These are phyloP conservation scores for Graphium sp. DNA, from an alignment of 2,329 filamentous ascomycete genomes.

Conservation along the genomic window DNA sequence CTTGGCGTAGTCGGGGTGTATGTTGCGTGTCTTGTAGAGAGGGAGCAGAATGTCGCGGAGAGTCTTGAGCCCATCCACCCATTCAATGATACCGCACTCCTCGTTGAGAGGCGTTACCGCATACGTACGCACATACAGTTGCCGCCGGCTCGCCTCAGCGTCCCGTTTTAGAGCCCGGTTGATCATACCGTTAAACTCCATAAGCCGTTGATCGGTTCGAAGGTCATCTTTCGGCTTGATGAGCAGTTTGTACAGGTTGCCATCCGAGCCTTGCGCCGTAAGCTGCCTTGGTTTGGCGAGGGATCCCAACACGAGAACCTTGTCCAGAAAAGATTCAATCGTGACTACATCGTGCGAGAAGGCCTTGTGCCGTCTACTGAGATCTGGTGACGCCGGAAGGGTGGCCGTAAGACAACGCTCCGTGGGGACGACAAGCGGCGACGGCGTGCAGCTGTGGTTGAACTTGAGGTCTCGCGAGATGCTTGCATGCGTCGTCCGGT, in stretches of 20 bases:
- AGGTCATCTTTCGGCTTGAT: conserved; percentile 98
- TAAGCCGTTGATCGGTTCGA: conserved; percentile 89
- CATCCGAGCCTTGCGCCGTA: conserved; percentile 76
- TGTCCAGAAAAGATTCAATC: conserved; percentile 65
- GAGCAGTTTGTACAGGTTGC: conserved; percentile 72
- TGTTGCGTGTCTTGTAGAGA: conserved; percentile 59
- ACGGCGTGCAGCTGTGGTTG: conserved; percentile 69
- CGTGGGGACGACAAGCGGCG: conserved; percentile 73
- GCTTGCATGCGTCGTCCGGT: conserved; percentile 50
- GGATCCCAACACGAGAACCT: conserved; percentile 79
- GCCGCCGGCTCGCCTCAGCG: conserved; percentile 74
- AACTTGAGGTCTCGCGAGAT: conserved; percentile 66
- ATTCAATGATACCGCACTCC: conserved; percentile 95
- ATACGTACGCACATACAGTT: conserved; percentile 93
- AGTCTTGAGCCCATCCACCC: conserved; percentile 92
- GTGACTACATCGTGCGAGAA: conserved; percentile 79
- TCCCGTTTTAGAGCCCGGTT: conserved; percentile 87
- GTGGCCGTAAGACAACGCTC: conserved; percentile 72
- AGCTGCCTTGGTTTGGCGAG: conserved; percentile 85
- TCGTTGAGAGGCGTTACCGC: conserved; percentile 93
- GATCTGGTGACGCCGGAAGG: conserved; percentile 58
- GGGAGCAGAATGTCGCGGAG: conserved; percentile 77
- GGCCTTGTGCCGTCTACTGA: conserved; percentile 61
- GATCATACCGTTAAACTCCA: conserved; percentile 99
- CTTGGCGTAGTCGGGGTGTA: conserved; percentile 51